Percentiles rank a stretch among this genome's conserved stretches.
phyloP scores from a whole-genome alignment of 306 rosid genomes.

The Trifolium repens region DNA sequence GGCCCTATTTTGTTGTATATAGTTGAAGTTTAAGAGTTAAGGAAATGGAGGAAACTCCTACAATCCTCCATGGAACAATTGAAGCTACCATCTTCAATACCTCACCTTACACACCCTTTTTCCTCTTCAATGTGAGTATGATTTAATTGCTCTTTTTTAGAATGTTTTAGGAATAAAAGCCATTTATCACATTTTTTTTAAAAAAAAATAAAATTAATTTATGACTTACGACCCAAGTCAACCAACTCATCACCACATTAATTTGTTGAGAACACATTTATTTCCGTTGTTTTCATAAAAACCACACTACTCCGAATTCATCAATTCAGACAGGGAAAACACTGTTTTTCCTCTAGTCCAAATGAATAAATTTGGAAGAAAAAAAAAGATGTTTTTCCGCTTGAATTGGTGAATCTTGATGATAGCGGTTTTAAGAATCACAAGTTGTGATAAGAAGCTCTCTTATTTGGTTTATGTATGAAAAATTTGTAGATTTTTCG shows the following conservation, averaged over 20 bases:
- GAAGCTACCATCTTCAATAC: constrained; percentile 94
- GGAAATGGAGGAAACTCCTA: constrained; percentile 58
- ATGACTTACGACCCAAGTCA: neutral
- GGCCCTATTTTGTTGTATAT: constrained; percentile 18
- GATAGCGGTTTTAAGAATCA: too few species aligned
- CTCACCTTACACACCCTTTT: constrained; percentile 56
- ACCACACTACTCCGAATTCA: too few species aligned
- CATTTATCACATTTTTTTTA: neutral
- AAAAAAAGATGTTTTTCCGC: too few species aligned
- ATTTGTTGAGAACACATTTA: neutral
- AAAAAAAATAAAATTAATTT: neutral
- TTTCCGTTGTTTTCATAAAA: too few species aligned
- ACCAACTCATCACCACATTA: neutral
- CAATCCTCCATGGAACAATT: constrained; percentile 85
- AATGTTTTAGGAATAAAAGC: neutral
- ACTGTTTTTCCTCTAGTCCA: too few species aligned
- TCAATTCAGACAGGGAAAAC: too few species aligned
- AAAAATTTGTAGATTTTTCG: neutral
- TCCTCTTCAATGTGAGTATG: constrained; percentile 62
- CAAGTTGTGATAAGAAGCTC: too few species aligned
- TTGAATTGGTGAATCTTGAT: too few species aligned
- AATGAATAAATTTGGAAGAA: too few species aligned
- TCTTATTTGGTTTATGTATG: neutral
- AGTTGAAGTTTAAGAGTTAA: constrained; percentile 35
- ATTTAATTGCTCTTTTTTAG: neutral